These are phyloP conservation scores for Silene noctiflora DNA, from an alignment of 179 eudicot species.

Conservation along the genomic window DNA sequence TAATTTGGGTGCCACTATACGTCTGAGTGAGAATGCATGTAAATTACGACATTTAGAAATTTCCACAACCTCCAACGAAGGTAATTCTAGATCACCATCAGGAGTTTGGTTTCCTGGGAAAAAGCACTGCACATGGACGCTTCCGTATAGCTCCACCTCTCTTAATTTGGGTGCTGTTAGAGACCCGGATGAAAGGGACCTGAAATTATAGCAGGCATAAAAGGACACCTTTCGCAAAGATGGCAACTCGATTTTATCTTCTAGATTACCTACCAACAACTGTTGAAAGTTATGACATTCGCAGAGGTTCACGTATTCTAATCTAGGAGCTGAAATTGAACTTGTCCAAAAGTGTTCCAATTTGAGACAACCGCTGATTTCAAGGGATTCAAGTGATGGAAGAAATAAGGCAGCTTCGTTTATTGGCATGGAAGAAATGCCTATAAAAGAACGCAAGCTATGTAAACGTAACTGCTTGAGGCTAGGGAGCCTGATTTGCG, in stretches of 20 bases:
- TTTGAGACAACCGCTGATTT: neutral
- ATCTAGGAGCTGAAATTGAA: neutral
- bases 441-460: neutral
- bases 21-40: neutral
- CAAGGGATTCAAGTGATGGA: constrained; percentile 1
- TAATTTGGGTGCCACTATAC: neutral
- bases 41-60: neutral
- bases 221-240: neutral
- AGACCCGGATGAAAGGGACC: neutral
- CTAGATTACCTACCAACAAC: neutral
- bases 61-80: neutral
- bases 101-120: neutral
- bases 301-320: neutral
- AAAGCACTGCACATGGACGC: too few relatives aligned
- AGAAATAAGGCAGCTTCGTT: neutral
- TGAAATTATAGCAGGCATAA: neutral
- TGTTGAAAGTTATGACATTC: neutral
- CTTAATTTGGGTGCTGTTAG: neutral
- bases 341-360: neutral
- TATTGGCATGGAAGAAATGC: neutral
- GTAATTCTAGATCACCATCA: neutral
- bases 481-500: neutral
- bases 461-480: neutral
- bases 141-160: too few relatives aligned
- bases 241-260: neutral